Percentiles rank a stretch among this genome's conserved stretches.
phyloP scores from a whole-genome alignment of 139 green algal genomes.

The Closterium sp. region DNA sequence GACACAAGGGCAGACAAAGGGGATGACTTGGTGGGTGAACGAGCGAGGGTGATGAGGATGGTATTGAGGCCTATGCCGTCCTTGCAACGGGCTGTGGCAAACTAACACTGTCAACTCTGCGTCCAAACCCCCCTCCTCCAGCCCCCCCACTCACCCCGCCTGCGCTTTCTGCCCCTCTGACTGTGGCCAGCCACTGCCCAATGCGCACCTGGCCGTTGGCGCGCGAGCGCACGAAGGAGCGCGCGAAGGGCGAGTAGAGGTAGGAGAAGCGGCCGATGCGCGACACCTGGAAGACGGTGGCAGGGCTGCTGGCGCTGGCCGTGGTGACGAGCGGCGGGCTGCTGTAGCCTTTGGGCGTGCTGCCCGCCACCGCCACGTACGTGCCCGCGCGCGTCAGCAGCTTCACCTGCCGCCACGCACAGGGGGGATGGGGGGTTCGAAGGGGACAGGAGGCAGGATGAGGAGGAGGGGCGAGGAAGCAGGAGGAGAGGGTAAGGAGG shows the following conservation, averaged over 20 bases:
- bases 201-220: background rate
- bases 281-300: background rate
- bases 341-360: background rate
- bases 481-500: background rate
- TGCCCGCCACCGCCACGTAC: background rate
- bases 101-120: background rate
- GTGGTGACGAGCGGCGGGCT: background rate
- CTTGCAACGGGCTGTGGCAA: background rate
- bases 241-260: background rate
- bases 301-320: background rate
- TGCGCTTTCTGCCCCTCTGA: background rate
- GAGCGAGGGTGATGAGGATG: background rate
- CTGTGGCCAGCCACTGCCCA: background rate
- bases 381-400: background rate
- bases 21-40: background rate
- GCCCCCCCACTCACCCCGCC: too few species aligned
- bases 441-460: background rate
- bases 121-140: background rate
- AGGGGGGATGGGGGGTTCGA: background rate
- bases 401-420: background rate
- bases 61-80: background rate
- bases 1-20: too few species aligned
- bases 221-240: background rate
- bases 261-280: background rate
- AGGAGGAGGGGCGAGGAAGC: background rate